Conservation (phyloP, 345 rosid genomes). For the Acer saccharum region DNA sequence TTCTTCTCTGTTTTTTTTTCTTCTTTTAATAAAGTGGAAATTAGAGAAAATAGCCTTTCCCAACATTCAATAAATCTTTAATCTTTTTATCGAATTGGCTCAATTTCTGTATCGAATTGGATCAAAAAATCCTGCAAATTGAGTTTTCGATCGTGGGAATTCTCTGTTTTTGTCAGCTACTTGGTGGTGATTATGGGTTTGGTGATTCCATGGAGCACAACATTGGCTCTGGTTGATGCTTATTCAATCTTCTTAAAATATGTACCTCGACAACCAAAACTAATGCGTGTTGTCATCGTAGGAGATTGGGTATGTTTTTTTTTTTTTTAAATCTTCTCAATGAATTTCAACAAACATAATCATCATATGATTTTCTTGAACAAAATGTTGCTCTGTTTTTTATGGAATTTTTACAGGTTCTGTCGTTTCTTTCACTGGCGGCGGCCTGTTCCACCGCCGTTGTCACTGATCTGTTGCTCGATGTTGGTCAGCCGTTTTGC, state of each 20-base stretch:
- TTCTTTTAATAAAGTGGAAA: too few relatives aligned
- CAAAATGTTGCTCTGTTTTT: too few relatives aligned
- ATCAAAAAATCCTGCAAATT: too few relatives aligned
- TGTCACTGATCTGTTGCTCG: constrained; percentile 42
- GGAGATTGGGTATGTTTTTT: constrained; percentile 58
- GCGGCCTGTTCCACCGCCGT: constrained; percentile 64
- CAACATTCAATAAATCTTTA: too few relatives aligned
- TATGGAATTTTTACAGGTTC: constrained; percentile 33
- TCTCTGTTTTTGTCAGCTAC: constrained; percentile 41
- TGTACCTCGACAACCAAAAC: constrained; percentile 47
- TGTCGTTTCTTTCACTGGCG: constrained; percentile 57
- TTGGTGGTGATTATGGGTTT: constrained; percentile 72
- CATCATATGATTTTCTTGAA: background rate
- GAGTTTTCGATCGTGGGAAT: background rate
- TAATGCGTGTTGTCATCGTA: constrained; percentile 40
- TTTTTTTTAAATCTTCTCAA: background rate
- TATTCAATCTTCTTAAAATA: constrained; percentile 47
- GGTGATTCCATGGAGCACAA: constrained; percentile 65
- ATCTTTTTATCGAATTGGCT: background rate
- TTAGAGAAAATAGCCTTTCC: too few relatives aligned
- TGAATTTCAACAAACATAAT: background rate
- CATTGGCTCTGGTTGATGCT: constrained; percentile 54
- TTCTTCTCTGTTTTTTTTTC: background rate
- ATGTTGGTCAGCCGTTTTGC: constrained; percentile 31
- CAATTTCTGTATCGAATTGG: too few relatives aligned